Percentiles rank a stretch among this genome's conserved stretches.
These are phyloP conservation scores for Ascochyta pisi DNA, from an alignment of 2,329 filamentous ascomycete genomes.

Conservation along the genomic window DNA sequence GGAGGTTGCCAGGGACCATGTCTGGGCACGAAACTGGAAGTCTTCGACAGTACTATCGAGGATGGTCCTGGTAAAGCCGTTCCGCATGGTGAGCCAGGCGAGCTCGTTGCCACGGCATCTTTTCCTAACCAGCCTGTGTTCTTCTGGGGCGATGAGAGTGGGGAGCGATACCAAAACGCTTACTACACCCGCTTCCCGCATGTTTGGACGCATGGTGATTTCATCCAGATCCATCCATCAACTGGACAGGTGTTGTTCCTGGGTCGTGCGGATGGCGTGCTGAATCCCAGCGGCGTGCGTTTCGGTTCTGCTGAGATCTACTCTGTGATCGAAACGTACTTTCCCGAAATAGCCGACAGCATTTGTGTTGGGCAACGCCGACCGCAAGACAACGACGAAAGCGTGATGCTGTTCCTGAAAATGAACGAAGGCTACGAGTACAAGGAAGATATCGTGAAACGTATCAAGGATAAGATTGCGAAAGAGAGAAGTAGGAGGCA, in stretches of 20 bases:
- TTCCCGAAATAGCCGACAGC: slow-evolving; percentile 72
- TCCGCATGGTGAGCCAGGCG: slow-evolving; percentile 71
- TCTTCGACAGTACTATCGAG: slow-evolving; percentile 64
- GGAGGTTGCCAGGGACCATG: slow-evolving; percentile 63
- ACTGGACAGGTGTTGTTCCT: slow-evolving; percentile 72
- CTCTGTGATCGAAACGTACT: slow-evolving; percentile 71
- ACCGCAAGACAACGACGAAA: slow-evolving; percentile 64
- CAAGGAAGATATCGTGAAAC: slow-evolving; percentile 49
- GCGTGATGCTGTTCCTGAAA: slow-evolving; percentile 65
- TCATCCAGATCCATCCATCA: slow-evolving; percentile 71
- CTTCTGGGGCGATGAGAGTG: slow-evolving; percentile 55
- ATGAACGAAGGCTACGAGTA: slow-evolving; percentile 62
- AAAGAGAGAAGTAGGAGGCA: slow-evolving; percentile 74
- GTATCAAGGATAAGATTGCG: slow-evolving; percentile 70
- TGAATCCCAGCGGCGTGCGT: slow-evolving; percentile 79
- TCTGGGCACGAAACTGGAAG: slow-evolving; percentile 62
- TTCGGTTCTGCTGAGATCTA: slow-evolving; percentile 86
- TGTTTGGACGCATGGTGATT: slow-evolving; percentile 86
- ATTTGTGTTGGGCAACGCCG: slow-evolving; percentile 81
- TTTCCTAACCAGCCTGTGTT: slow-evolving; percentile 77
- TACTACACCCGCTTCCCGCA: slow-evolving; percentile 58
- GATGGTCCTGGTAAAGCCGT: slow-evolving; percentile 59
- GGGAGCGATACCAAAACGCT: slow-evolving; percentile 53
- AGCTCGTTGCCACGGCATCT: slow-evolving; percentile 72
- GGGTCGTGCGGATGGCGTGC: slow-evolving; percentile 76